Conservation (phyloP, 257 asterid species). For the Nyctanthes arbortristis region DNA sequence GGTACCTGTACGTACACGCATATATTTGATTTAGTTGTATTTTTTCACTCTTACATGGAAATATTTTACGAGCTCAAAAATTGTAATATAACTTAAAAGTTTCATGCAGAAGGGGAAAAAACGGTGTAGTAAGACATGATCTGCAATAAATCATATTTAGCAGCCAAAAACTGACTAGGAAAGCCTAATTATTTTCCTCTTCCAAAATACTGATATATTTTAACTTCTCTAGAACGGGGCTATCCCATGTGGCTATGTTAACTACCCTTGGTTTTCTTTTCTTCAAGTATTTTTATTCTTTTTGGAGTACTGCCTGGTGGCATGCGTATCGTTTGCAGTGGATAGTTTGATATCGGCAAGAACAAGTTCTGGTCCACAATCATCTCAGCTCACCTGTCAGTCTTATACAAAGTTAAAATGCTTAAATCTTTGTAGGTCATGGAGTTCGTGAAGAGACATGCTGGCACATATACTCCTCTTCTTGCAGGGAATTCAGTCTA, state of each 20-base stretch:
- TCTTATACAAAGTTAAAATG: slow-evolving; percentile 16
- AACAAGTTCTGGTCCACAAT: background rate
- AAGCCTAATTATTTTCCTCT: background rate
- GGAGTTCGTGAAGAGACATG: slow-evolving; percentile 74
- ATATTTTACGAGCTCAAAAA: background rate
- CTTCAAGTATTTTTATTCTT: background rate
- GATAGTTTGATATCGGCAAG: background rate
- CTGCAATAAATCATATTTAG: background rate
- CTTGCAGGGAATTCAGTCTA: slow-evolving; percentile 95
- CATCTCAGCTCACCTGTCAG: background rate
- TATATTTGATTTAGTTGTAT: background rate
- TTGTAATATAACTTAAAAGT: background rate
- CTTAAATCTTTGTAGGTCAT: slow-evolving; percentile 53
- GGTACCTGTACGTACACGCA: background rate
- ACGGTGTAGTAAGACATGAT: background rate
- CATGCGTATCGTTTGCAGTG: background rate
- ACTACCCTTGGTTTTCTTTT: background rate
- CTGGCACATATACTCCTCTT: slow-evolving; percentile 61
- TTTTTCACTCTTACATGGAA: background rate
- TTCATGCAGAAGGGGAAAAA: background rate
- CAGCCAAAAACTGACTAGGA: background rate
- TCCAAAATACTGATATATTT: background rate
- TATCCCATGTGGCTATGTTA: background rate
- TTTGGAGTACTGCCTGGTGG: background rate
- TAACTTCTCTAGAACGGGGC: background rate